Evolutionary conservation across 768 basidiomycete species (phyloP).

Genomic region (Russula vinacea): DNA sequence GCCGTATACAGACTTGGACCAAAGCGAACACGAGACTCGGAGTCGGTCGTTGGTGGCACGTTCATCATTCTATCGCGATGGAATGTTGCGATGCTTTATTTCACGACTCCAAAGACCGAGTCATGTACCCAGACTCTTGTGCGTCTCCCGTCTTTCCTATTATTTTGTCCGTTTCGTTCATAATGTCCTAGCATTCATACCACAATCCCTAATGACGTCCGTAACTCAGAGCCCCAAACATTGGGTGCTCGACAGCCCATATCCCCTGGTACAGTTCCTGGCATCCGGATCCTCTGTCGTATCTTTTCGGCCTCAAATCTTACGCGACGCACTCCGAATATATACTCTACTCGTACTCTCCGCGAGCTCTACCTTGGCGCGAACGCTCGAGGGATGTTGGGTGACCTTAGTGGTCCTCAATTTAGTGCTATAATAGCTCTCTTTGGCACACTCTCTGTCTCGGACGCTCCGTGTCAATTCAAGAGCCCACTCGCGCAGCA

Average conservation of each 20-base stretch:
- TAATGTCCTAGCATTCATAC: not conserved
- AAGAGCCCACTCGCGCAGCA: conserved; percentile 33
- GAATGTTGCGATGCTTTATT: conserved; percentile 76
- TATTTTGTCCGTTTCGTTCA: not conserved
- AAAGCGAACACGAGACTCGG: not conserved
- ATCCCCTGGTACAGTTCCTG: conserved; percentile 5
- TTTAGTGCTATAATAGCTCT: conserved; percentile 27
- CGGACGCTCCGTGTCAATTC: conserved; percentile 5
- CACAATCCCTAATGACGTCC: not conserved
- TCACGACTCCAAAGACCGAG: conserved; percentile 38
- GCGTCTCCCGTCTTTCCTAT: not conserved
- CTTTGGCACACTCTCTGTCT: conserved; percentile 27
- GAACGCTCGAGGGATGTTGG: conserved; percentile 7
- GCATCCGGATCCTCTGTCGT: conserved; percentile 22
- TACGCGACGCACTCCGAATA: conserved; percentile 11
- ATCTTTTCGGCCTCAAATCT: conserved; percentile 25
- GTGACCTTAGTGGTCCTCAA: conserved; percentile 20
- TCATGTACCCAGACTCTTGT: conserved; percentile 36
- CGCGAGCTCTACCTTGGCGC: conserved; percentile 22
- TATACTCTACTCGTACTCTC: conserved; percentile 16
- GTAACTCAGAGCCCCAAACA: not conserved
- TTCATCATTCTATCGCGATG: conserved; percentile 47
- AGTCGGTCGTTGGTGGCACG: conserved; percentile 2
- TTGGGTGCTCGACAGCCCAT: not conserved
- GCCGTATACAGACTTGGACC: not conserved